Base-by-base conservation (phyloP, 495 filamentous ascomycete genomes). In the Penicillium antarcticum region DNA sequence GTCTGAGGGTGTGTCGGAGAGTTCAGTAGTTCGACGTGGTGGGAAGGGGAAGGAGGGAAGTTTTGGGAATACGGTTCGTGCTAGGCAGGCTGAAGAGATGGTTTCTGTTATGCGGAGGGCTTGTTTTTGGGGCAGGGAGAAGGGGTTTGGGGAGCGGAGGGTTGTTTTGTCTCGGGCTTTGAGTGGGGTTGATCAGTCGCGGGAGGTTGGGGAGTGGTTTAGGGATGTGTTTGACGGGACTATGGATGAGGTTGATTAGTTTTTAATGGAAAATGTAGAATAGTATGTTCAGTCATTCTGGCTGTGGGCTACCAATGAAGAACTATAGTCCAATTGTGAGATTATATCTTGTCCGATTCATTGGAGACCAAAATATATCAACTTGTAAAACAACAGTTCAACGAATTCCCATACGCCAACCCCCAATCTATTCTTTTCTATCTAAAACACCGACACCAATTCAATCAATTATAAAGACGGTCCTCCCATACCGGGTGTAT, bases 121-220 rank as follows among this genome's bases (percentile, higher is more conserved):
- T 4, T 75, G 72, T 49, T 74, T 75, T 44, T 75, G 61, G 58
- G 72, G 68, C 6, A 48, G 57, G 12, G 69, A 74, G 45, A 72
- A 65, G 35, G 65, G 68, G 0, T 57, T 66, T 42, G 68, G 56
- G 1, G 66, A 73, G 44, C 43, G 61, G 19, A 63, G 63, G 29
- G 72, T 72, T 14, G 56, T 56, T 34, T 42, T 63, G 9, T 52
- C 55, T 11, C 42, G 16, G 23, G 35, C 39, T 6, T 14, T 0
- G 18, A 18, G 44, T 41, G 26, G 9, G 0, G 36, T 34, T 3
- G 19, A 17, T 12, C 5, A 23, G 29, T 55, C 42, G 7, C 26
- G 49, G 18, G 54, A 53, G 13, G 51, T 53, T 7, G 66, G 55
- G 8, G 32, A 32, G 0, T 72, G 67, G 63, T 35, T 72, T 29